Percentiles rank a stretch among this genome's conserved stretches.
These are phyloP conservation scores for Ceratobasidium sp. DNA, from an alignment of 1,284 basidiomycete species.

Conservation along the genomic window DNA sequence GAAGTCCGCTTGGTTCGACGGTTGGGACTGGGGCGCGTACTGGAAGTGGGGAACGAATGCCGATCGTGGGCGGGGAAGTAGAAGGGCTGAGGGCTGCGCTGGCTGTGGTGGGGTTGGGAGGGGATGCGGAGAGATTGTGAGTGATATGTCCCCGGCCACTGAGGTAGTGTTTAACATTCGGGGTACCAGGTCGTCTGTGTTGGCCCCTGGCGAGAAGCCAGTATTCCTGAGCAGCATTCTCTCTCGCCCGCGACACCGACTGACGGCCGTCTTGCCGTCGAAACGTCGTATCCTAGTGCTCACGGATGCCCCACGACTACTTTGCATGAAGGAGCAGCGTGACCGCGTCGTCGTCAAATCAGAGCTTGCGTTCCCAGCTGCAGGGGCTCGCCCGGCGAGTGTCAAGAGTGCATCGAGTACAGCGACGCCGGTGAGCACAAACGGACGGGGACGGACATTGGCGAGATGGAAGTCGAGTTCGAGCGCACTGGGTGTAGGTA, in stretches of 20 bases:
- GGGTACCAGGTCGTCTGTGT: slow-evolving; percentile 13
- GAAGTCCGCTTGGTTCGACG: slow-evolving; percentile 28
- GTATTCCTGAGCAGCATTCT: slow-evolving; percentile 40
- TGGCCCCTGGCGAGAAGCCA: slow-evolving; percentile 14
- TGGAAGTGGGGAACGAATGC: slow-evolving; percentile 38
- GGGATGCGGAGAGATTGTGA: slow-evolving; percentile 35
- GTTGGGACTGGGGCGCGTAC: slow-evolving; percentile 9
- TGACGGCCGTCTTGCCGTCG: slow-evolving; percentile 41
- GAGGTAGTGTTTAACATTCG: neutral
- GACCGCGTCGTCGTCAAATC: slow-evolving; percentile 38
- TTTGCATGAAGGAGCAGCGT: slow-evolving; percentile 46
- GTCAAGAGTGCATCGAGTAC: neutral
- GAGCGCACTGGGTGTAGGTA: neutral
- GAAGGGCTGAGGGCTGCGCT: slow-evolving; percentile 34
- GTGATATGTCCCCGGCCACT: too few species aligned
- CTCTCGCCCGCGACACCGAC: slow-evolving; percentile 26
- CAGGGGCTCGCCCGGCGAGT: neutral
- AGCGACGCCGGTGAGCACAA: neutral
- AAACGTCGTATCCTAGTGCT: slow-evolving; percentile 47
- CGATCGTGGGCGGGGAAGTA: slow-evolving; percentile 29
- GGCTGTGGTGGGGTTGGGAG: slow-evolving; percentile 34
- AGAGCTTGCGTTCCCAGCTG: slow-evolving; percentile 6
- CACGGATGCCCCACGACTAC: slow-evolving; percentile 45
- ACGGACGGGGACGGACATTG: slow-evolving; percentile 22
- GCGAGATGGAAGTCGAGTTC: slow-evolving; percentile 32